Percentiles rank a stretch among this genome's conserved stretches.
phyloP scores from a whole-genome alignment of 768 basidiomycete genomes.

The Thelephora aurantiotincta region DNA sequence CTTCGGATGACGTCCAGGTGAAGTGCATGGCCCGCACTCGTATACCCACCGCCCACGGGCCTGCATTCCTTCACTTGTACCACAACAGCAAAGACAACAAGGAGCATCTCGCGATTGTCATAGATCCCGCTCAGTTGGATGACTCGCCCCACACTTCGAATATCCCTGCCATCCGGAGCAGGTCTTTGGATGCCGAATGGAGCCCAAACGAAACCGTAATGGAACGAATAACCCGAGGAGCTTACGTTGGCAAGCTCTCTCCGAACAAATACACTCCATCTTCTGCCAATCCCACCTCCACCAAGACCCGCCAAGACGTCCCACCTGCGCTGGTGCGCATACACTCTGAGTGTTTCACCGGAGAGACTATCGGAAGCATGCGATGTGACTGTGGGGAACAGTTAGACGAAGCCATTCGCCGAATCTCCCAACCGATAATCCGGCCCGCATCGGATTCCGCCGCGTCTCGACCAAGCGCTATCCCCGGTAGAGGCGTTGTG shows the following conservation, averaged over 20 bases:
- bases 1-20: constrained; percentile 36
- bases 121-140: constrained; percentile 77
- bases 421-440: constrained; percentile 60
- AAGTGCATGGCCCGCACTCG: constrained; percentile 95
- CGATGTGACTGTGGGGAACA: constrained; percentile 99
- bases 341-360: constrained; percentile 98
- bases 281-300: constrained; percentile 9
- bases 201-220: constrained; percentile 74
- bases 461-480: constrained; percentile 19
- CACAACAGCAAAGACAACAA: constrained; percentile 86
- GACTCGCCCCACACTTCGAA: constrained; percentile 11
- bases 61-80: constrained; percentile 87
- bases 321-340: constrained; percentile 83
- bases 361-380: constrained; percentile 96
- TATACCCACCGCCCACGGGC: constrained; percentile 91
- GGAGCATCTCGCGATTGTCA: constrained; percentile 91
- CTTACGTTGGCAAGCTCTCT: constrained; percentile 80
- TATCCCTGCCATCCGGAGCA: constrained; percentile 56
- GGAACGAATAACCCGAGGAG: constrained; percentile 88
- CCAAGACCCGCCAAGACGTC: constrained; percentile 17
- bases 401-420: constrained; percentile 90
- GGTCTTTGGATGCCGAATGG: constrained; percentile 76
- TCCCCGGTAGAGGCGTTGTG: constrained; percentile 84
- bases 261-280: constrained; percentile 18
- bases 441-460: constrained; percentile 21